Evolutionary conservation across 2,329 filamentous ascomycete genomes (phyloP).

Genomic region (Exserohilum turcica): DNA sequence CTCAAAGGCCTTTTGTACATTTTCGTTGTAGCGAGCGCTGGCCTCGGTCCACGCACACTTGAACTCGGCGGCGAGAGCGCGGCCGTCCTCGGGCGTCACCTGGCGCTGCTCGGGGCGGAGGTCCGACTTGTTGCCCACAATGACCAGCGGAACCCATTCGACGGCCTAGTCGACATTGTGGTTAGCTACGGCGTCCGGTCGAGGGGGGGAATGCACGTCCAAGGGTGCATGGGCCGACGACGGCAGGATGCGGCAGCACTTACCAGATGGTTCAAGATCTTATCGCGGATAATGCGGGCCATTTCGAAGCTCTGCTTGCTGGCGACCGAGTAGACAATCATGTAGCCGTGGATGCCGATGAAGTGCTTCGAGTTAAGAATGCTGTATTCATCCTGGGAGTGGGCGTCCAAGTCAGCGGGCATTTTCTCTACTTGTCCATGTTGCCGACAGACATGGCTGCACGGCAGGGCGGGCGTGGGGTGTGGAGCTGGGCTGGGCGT

Average conservation of each 20-base stretch:
- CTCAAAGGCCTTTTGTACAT: slow-evolving; percentile 91
- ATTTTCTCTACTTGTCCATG: slow-evolving; percentile 7
- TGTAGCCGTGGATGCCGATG: slow-evolving; percentile 98
- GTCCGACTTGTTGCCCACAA: slow-evolving; percentile 97
- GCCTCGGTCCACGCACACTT: slow-evolving; percentile 95
- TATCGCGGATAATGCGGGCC: slow-evolving; percentile 93
- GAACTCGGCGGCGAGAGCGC: slow-evolving; percentile 81
- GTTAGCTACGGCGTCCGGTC: slow-evolving; percentile 10
- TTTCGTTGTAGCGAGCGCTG: slow-evolving; percentile 90
- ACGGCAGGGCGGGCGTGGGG: slow-evolving; percentile 18
- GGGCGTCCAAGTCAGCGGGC: slow-evolving; percentile 27
- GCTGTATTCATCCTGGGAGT: slow-evolving; percentile 86
- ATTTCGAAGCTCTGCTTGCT: slow-evolving; percentile 96
- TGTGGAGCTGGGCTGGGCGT: slow-evolving; percentile 16
- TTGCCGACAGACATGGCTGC: background rate
- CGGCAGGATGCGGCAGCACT: slow-evolving; percentile 39
- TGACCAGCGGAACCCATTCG: slow-evolving; percentile 88
- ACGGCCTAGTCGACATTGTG: slow-evolving; percentile 66
- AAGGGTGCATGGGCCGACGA: background rate
- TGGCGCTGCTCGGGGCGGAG: slow-evolving; percentile 91
- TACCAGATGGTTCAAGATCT: slow-evolving; percentile 95
- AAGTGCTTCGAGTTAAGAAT: slow-evolving; percentile 99
- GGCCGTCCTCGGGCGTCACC: slow-evolving; percentile 83
- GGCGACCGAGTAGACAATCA: slow-evolving; percentile 97
- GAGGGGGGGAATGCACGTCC: background rate